Evolutionary conservation across 2,329 filamentous ascomycete genomes (phyloP).

Genomic region (Emergomyces orientalis): DNA sequence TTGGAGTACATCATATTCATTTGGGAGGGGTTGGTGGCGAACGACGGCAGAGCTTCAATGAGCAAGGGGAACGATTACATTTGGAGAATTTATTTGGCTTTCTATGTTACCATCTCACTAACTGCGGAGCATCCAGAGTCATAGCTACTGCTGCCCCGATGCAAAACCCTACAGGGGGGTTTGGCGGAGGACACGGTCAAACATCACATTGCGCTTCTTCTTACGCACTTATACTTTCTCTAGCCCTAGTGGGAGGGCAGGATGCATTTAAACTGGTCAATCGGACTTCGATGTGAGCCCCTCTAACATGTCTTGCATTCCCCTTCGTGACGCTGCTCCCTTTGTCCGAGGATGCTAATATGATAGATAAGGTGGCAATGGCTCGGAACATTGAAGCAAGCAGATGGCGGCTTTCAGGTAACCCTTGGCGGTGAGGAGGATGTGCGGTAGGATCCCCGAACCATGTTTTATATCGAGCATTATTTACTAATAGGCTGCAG

Average conservation of each 20-base stretch:
- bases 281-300: slow-evolving; percentile 58
- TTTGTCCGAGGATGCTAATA: slow-evolving; percentile 4
- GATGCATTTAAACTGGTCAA: slow-evolving; percentile 68
- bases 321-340: background rate
- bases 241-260: slow-evolving; percentile 68
- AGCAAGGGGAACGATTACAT: background rate
- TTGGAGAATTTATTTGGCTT: background rate
- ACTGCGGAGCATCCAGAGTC: slow-evolving; percentile 38
- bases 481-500: slow-evolving; percentile 35
- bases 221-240: slow-evolving; percentile 71
- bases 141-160: slow-evolving; percentile 66
- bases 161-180: slow-evolving; percentile 76
- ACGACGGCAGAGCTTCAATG: background rate
- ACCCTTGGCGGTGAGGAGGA: slow-evolving; percentile 82
- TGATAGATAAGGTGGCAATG: slow-evolving; percentile 59
- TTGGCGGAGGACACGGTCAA: slow-evolving; percentile 90
- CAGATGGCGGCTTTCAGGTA: slow-evolving; percentile 83
- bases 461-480: background rate
- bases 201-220: slow-evolving; percentile 78
- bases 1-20: background rate
- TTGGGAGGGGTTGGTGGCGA: background rate
- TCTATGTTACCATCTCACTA: background rate
- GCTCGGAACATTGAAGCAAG: slow-evolving; percentile 76
- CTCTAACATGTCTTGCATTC: background rate
- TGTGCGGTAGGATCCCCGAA: slow-evolving; percentile 54